Conservation (phyloP, 2,329 filamentous ascomycete species). For the Aspergillus calidoustus region DNA sequence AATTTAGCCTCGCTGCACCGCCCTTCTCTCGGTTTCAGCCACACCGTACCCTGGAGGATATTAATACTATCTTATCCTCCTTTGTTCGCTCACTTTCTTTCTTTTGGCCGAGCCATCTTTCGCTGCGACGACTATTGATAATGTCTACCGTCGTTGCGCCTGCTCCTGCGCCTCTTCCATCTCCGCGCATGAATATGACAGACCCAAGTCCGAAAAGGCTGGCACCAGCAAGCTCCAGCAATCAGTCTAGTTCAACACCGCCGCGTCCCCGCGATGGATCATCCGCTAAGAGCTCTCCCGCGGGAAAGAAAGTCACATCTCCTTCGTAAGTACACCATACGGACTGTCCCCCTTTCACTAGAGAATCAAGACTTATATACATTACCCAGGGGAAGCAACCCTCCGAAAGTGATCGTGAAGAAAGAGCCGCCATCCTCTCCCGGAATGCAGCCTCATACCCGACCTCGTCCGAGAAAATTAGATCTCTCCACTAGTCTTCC, state of each 20-base stretch:
- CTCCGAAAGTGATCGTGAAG: slow-evolving; percentile 89
- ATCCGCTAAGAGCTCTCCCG: slow-evolving; percentile 36
- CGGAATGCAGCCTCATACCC: slow-evolving; percentile 67
- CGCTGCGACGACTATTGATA: slow-evolving; percentile 17
- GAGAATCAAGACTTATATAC: slow-evolving; percentile 22
- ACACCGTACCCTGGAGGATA: slow-evolving; percentile 1
- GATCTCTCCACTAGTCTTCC: slow-evolving; percentile 51
- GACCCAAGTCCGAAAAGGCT: slow-evolving; percentile 51
- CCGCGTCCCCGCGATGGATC: slow-evolving; percentile 42
- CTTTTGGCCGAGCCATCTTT: neutral
- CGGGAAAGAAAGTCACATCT: slow-evolving; percentile 44
- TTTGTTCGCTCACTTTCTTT: neutral
- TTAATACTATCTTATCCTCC: neutral
- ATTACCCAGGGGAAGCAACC: slow-evolving; percentile 49
- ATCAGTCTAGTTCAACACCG: slow-evolving; percentile 40
- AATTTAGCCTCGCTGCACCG: slow-evolving; percentile 7
- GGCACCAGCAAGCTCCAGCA: slow-evolving; percentile 40
- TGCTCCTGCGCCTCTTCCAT: slow-evolving; percentile 48
- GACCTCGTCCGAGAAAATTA: slow-evolving; percentile 51
- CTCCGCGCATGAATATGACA: slow-evolving; percentile 46
- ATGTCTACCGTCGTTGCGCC: slow-evolving; percentile 57
- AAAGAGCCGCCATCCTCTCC: slow-evolving; percentile 89
- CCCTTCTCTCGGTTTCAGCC: slow-evolving; percentile 5
- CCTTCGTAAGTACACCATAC: slow-evolving; percentile 52
- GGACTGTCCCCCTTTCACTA: neutral